phyloP scores from a whole-genome alignment of 202 grass and related monocot genomes.

The Cymbopogon flexuosus region DNA sequence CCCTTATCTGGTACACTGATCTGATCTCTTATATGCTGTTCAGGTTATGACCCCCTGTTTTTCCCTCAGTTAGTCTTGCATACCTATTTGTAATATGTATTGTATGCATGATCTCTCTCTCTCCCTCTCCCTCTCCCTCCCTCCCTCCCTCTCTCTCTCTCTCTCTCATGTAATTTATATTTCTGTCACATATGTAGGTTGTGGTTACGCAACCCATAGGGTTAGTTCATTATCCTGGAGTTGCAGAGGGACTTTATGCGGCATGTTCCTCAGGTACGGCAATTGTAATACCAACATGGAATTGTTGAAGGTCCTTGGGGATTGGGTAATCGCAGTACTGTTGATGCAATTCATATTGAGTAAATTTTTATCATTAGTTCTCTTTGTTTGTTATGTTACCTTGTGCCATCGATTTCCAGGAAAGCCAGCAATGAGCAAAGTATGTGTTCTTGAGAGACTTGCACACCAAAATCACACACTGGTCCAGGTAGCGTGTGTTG shows the following conservation, averaged over 20 bases:
- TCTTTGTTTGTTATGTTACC: conserved; percentile 29
- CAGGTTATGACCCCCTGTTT: neutral
- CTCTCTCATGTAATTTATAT: conserved; percentile 18
- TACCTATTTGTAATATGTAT: neutral
- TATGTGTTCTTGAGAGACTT: conserved; percentile 74
- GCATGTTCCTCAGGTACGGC: conserved; percentile 72
- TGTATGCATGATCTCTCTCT: neutral
- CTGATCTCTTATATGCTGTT: neutral
- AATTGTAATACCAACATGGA: neutral
- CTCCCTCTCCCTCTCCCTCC: too few relatives aligned
- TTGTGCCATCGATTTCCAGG: conserved; percentile 41
- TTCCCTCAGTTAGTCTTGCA: neutral
- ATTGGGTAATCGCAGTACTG: neutral
- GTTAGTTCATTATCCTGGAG: conserved; percentile 68
- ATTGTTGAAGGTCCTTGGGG: neutral
- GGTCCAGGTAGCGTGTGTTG: conserved; percentile 48
- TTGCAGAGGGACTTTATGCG: conserved; percentile 72
- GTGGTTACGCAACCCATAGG: conserved; percentile 80
- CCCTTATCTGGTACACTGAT: conserved; percentile 5
- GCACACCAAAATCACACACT: conserved; percentile 58
- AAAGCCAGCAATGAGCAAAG: conserved; percentile 80
- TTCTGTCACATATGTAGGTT: conserved; percentile 44
- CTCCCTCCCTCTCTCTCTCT: neutral
- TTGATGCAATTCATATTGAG: conserved; percentile 12
- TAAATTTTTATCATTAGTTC: conserved; percentile 9